Conservation (phyloP, 1,284 basidiomycete species). For the Tilletiopsis washingtonensis region DNA sequence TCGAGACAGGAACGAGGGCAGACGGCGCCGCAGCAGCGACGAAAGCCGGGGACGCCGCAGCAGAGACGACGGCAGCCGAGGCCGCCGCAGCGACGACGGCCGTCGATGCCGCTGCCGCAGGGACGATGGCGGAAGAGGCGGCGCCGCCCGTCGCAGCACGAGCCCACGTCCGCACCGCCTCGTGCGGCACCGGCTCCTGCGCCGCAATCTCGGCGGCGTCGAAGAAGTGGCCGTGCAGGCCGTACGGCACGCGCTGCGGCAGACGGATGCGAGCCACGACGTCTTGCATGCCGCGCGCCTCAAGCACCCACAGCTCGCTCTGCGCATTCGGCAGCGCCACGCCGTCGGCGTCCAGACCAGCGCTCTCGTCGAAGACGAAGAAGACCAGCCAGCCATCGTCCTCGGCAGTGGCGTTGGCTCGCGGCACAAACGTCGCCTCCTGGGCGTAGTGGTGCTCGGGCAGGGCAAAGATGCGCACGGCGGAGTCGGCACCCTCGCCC, state of each 20-base stretch:
- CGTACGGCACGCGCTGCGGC: constrained; percentile 50
- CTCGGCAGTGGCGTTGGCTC: constrained; percentile 27
- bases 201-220: constrained; percentile 32
- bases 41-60: no score
- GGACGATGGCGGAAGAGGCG: no score
- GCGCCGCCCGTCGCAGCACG: no score
- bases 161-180: constrained; percentile 18
- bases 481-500: constrained; percentile 2
- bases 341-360: constrained; percentile 43
- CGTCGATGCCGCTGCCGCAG: no score
- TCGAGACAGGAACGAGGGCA: no score
- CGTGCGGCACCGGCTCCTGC: constrained; percentile 22
- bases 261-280: constrained; percentile 50
- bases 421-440: constrained; percentile 50
- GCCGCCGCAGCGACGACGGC: no score
- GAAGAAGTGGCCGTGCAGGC: constrained; percentile 47
- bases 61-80: no score
- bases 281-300: constrained; percentile 48
- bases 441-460: constrained; percentile 51
- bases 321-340: constrained; percentile 42
- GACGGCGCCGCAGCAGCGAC: no score
- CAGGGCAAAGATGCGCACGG: constrained; percentile 49
- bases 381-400: constrained; percentile 52
- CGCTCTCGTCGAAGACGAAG: constrained; percentile 52
- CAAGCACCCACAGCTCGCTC: constrained; percentile 52